These are phyloP conservation scores for Termitomyces sp. DNA, from an alignment of 768 basidiomycete genomes.

Conservation along the genomic window DNA sequence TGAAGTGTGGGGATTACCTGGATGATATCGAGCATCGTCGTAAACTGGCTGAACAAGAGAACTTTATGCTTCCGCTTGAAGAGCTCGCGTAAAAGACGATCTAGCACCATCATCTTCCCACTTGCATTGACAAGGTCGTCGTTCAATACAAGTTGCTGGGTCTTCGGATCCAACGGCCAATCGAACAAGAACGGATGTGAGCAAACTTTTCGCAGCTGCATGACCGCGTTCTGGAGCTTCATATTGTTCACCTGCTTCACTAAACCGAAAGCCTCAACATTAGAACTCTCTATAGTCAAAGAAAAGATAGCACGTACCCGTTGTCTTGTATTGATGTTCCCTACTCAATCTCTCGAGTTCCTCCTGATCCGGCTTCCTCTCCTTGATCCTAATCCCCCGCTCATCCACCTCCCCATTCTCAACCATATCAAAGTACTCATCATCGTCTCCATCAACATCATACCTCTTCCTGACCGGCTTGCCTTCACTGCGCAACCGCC, in stretches of 20 bases:
- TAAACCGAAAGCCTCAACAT: slow-evolving; percentile 25
- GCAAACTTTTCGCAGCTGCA: slow-evolving; percentile 97
- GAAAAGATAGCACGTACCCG: slow-evolving; percentile 41
- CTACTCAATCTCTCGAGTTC: slow-evolving; percentile 53
- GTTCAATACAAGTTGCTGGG: slow-evolving; percentile 63
- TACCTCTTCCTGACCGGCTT: slow-evolving; percentile 44
- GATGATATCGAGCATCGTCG: slow-evolving; percentile 93
- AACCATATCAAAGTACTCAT: slow-evolving; percentile 62
- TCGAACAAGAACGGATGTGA: slow-evolving; percentile 91
- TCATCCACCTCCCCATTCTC: slow-evolving; percentile 47
- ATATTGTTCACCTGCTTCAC: slow-evolving; percentile 88
- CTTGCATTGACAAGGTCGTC: slow-evolving; percentile 82
- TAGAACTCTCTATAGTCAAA: neutral
- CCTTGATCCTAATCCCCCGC: slow-evolving; percentile 26
- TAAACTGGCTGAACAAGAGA: slow-evolving; percentile 90
- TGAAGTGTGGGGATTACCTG: slow-evolving; percentile 50
- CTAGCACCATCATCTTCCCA: slow-evolving; percentile 97
- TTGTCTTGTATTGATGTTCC: slow-evolving; percentile 57
- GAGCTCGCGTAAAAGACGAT: slow-evolving; percentile 80
- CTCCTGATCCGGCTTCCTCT: slow-evolving; percentile 30
- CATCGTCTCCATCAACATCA: slow-evolving; percentile 59
- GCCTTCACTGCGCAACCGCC: slow-evolving; percentile 34
- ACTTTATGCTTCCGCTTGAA: slow-evolving; percentile 83
- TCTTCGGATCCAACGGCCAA: slow-evolving; percentile 69
- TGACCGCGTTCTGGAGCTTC: slow-evolving; percentile 91